A percentile compares a stretch with the other conserved stretches of the same genome.
Conservation (phyloP, 371 early-diverging fungal species). For the Mucor ambiguus region DNA sequence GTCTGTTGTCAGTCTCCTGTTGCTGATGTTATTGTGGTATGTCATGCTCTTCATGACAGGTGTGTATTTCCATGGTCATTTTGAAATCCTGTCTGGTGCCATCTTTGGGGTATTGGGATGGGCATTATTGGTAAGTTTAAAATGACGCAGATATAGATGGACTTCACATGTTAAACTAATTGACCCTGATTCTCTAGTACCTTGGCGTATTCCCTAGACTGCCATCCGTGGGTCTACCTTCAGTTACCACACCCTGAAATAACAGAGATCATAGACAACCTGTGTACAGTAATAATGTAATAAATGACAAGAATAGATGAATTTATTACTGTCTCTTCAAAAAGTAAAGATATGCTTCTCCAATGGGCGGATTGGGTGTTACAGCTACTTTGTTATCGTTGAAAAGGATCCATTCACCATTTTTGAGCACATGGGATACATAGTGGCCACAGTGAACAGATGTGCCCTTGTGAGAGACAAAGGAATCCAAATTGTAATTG, state of each 20-base stretch:
- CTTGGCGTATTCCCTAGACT: constrained; percentile 41
- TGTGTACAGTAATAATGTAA: background rate
- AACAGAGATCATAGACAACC: background rate
- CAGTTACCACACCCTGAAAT: constrained; percentile 5
- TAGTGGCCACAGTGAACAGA: constrained; percentile 97
- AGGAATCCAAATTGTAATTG: constrained; percentile 74
- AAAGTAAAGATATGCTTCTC: constrained; percentile 76
- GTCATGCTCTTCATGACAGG: constrained; percentile 79
- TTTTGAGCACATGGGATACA: constrained; percentile 81
- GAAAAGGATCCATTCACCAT: constrained; percentile 84
- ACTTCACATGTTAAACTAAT: background rate
- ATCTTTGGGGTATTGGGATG: constrained; percentile 73
- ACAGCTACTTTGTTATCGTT: constrained; percentile 95
- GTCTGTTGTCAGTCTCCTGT: constrained; percentile 36
- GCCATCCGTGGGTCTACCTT: constrained; percentile 25
- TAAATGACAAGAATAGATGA: background rate
- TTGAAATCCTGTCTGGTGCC: constrained; percentile 73
- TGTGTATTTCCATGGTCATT: constrained; percentile 78
- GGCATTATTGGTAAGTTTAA: constrained; percentile 49
- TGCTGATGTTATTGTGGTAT: constrained; percentile 65
- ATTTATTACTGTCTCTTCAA: constrained; percentile 44
- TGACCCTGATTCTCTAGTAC: constrained; percentile 28
- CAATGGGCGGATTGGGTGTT: constrained; percentile 65
- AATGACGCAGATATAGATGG: background rate
- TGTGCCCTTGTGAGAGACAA: constrained; percentile 97